Base-by-base conservation (phyloP, 108 stramenopile species). In the Aurantiochytrium sp. region DNA sequence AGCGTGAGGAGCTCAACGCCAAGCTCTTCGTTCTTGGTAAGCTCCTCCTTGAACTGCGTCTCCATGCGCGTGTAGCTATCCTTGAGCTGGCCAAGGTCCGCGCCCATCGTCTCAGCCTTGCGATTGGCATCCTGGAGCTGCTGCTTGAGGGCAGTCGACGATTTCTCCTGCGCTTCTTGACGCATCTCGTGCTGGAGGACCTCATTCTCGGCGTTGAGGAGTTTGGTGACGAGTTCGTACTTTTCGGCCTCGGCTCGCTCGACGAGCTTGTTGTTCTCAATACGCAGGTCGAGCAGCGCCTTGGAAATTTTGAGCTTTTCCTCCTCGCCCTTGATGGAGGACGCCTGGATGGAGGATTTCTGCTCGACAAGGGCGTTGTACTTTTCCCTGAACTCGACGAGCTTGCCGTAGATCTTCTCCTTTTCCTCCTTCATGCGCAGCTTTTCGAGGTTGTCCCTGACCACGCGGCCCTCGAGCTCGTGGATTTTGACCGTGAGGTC, bases 261-360 rank as follows among this genome's bases (percentile, higher is more conserved):
- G n/a, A 81, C 73, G 32, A 81, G 39, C 32, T 81, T 81, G 24
- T 81, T 81, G 39, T 81, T 81, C 39, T 81, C 73, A 48, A 81
- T 81, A 12, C 73, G 73, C 21, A 81, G 45, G 30, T 81, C 73
- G 30, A 81, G 73, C 12, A 81, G 73, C 12, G 73, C 73, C 32
- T 81, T 81, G 0, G 73, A 81, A 42, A 81, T 81, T 48, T 81
- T 81, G 21, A 81, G 73, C 73, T 81, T 81, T 81, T 81, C 73
- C 24, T 81, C 73, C 39, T 81, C 73, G 42, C 73, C 73, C 45
- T 81, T 81, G 45, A 81, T 81, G 30, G 73, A 41, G 73, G 73
- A 22, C 15, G 73, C 39, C 30, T 81, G 73, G 6, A 81, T 81
- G 45, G 39, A 48, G 30, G 73, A 48, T 48, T 81, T 81, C 73